Evolutionary conservation across 305 asterid genomes (phyloP), one percentile per base, ranked within the genome.

Genomic region (Rubia peregrina): DNA sequence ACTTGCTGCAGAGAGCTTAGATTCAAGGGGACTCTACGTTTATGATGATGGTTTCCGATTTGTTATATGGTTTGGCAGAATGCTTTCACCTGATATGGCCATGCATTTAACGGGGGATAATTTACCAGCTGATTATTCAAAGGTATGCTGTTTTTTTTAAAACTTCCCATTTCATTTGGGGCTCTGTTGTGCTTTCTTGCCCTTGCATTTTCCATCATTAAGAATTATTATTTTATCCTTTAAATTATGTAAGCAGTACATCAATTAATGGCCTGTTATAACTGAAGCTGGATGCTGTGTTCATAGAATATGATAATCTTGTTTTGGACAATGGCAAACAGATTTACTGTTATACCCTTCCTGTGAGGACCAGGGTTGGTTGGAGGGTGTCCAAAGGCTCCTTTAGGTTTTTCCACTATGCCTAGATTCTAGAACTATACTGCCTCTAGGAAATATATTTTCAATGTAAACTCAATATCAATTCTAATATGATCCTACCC

Each of bases 41-140:
- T 88, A 83, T 72, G 93, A 94, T 79, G 95, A 94, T 83, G 99
- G 99, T 73, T 89, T 94, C 69, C 88, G 89, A 69, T 88, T 94
- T 77, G 88, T 94, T 74, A 69, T 94, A 70, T 94, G 99, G 97
- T 89, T 94, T 78, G 97, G 97, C 71, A 80, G 88, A 81, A 77
- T 92, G 73, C 74, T 87, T 79, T 86, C 95, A 75, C 97, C 96
- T 75, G 92, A 88, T 75, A 78, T 94, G 74, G 74, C 83, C 49
- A 85, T 80, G 86, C 84, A 75, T 77, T 82, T 94, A 81, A 81
- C 89, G 42, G 98, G 97, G 38, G 96, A 87, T 71, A 89, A 87
- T 80, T 89, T 79, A 65, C 75, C 86, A 17, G 64, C 93, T 21
- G 98, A 91, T 80, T 89, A 75, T 84, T 89, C 95, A 44, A 94